Percentiles rank a stretch among this genome's conserved stretches.
These are phyloP conservation scores for Primulina tabacum DNA, from an alignment of 257 asterid genomes.

Conservation along the genomic window DNA sequence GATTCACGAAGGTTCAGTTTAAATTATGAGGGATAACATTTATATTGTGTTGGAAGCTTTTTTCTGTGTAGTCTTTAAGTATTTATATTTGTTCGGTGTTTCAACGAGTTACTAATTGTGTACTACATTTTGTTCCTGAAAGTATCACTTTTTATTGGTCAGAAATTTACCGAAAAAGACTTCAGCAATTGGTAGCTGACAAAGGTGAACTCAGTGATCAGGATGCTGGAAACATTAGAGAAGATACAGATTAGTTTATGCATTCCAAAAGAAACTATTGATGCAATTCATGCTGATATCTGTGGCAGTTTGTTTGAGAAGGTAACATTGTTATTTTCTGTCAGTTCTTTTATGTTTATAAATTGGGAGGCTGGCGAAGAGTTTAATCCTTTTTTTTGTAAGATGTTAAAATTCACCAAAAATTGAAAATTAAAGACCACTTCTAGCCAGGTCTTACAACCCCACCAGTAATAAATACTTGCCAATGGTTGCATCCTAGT, in stretches of 20 bases:
- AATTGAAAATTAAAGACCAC: neutral
- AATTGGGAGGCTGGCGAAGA: neutral
- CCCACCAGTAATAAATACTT: neutral
- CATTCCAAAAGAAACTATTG: constrained; percentile 86
- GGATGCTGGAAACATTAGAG: constrained; percentile 72
- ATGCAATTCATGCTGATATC: constrained; percentile 83
- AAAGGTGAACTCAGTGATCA: constrained; percentile 87
- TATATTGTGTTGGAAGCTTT: neutral
- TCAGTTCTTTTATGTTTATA: neutral
- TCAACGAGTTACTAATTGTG: neutral
- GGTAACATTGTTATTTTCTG: constrained; percentile 42
- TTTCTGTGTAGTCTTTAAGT: neutral
- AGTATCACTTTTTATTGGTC: constrained; percentile 8
- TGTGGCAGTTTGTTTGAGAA: constrained; percentile 94
- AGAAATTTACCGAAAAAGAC: constrained; percentile 90
- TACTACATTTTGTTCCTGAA: constrained; percentile 11
- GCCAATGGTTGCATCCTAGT: neutral
- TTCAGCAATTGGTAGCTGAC: constrained; percentile 62
- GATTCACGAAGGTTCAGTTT: constrained; percentile 74
- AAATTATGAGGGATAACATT: neutral
- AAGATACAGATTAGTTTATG: constrained; percentile 87
- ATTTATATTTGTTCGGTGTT: neutral
- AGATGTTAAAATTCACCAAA: neutral
- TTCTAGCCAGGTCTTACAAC: neutral
- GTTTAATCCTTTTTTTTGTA: constrained; percentile 5